A percentile compares a stretch with the other conserved stretches of the same genome.
These are phyloP conservation scores for Colletotrichum eleusines DNA, from an alignment of 2,329 filamentous ascomycete genomes.

Conservation along the genomic window DNA sequence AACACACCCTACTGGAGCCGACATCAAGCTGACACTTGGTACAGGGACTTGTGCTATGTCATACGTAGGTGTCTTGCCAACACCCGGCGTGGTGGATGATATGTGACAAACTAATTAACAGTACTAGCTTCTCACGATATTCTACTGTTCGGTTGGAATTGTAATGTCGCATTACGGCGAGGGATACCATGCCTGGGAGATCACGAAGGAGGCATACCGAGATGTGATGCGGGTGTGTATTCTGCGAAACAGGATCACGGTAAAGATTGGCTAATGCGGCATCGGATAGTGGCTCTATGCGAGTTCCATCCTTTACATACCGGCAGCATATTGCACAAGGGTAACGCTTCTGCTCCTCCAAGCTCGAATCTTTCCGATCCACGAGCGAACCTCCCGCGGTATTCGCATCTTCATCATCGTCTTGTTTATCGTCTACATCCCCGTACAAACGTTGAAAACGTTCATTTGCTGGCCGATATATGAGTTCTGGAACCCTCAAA, in stretches of 20 bases:
- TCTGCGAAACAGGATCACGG: rapidly evolving
- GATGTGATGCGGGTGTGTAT: slow-evolving; percentile 41
- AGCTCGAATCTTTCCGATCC: slow-evolving; percentile 48
- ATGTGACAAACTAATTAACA: background rate
- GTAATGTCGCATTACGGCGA: slow-evolving; percentile 45
- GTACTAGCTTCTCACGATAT: slow-evolving; percentile 3
- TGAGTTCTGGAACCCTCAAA: slow-evolving; percentile 45
- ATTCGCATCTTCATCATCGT: slow-evolving; percentile 48
- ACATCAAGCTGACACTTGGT: background rate
- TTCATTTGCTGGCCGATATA: slow-evolving; percentile 45
- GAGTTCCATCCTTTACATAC: slow-evolving; percentile 47
- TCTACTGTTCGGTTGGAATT: slow-evolving; percentile 28
- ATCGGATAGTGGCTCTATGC: slow-evolving; percentile 46
- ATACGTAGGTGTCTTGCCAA: slow-evolving; percentile 25
- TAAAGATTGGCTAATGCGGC: background rate
- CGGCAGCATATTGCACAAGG: slow-evolving; percentile 49
- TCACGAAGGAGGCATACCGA: slow-evolving; percentile 40
- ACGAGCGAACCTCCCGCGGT: slow-evolving; percentile 44
- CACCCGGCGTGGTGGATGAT: background rate
- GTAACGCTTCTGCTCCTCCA: slow-evolving; percentile 51
- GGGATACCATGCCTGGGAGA: slow-evolving; percentile 45
- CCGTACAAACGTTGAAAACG: slow-evolving; percentile 47
- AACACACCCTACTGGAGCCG: background rate
- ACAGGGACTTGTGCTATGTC: slow-evolving; percentile 34
- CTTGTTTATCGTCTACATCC: slow-evolving; percentile 46